These are phyloP conservation scores for Penicillium psychrosexuale DNA, from an alignment of 2,329 filamentous ascomycete species.

Conservation along the genomic window DNA sequence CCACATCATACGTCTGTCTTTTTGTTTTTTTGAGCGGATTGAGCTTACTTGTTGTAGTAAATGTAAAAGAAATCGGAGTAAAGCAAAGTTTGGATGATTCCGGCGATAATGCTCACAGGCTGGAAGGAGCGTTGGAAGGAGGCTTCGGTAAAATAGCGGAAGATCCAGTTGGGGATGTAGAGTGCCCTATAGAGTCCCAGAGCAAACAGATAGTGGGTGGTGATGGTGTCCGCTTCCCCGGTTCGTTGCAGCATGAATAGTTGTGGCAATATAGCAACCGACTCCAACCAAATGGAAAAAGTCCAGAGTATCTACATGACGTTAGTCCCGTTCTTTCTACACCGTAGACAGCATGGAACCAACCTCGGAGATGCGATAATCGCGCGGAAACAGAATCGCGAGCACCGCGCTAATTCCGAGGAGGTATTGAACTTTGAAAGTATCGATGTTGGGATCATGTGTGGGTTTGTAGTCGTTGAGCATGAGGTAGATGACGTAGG, in stretches of 20 bases:
- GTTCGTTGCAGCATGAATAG: constrained; percentile 98
- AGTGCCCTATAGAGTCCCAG: constrained; percentile 86
- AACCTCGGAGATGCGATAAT: constrained; percentile 71
- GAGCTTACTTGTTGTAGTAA: constrained; percentile 85
- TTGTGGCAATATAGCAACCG: constrained; percentile 93
- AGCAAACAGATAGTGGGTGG: constrained; percentile 94
- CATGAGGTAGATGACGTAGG: constrained; percentile 98
- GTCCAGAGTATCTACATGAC: constrained; percentile 77
- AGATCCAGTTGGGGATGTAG: constrained; percentile 99
- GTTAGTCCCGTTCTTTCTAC: constrained; percentile 15
- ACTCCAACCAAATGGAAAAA: constrained; percentile 97
- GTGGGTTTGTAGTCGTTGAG: constrained; percentile 95
- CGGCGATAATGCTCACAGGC: constrained; percentile 82
- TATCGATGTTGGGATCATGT: constrained; percentile 94
- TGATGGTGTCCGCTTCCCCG: constrained; percentile 98
- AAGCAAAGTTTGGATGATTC: constrained; percentile 86
- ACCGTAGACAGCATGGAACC: constrained; percentile 2
- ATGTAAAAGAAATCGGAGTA: constrained; percentile 99
- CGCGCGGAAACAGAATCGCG: constrained; percentile 78
- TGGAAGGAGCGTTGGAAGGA: constrained; percentile 81
- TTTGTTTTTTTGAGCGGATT: no score
- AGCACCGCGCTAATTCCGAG: constrained; percentile 75
- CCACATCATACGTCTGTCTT: no score
- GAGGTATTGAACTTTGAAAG: constrained; percentile 94
- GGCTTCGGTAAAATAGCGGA: constrained; percentile 75